These are phyloP conservation scores for Naumovozyma castellii DNA, from an alignment of 805 yeast species.

Conservation along the genomic window DNA sequence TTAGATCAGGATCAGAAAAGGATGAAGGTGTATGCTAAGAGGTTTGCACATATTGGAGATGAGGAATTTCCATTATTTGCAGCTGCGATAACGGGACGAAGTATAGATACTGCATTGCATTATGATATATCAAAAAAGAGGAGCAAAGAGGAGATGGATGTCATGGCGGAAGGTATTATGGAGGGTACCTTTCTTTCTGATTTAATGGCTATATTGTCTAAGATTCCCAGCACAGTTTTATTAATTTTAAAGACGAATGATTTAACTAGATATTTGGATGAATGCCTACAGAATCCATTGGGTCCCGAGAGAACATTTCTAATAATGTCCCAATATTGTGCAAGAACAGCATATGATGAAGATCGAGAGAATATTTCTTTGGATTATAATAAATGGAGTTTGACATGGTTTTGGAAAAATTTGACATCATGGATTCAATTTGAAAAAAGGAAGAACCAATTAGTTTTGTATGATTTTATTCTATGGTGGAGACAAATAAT, in stretches of 20 bases:
- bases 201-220: slow-evolving; percentile 67
- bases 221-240: slow-evolving; percentile 77
- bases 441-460: slow-evolving; percentile 22
- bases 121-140: slow-evolving; percentile 52
- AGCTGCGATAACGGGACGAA: slow-evolving; percentile 92
- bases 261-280: slow-evolving; percentile 81
- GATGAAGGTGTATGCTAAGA: slow-evolving; percentile 67
- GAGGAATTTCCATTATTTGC: slow-evolving; percentile 77
- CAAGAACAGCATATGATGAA: slow-evolving; percentile 67
- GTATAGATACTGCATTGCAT: slow-evolving; percentile 62
- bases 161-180: slow-evolving; percentile 57
- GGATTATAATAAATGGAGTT: slow-evolving; percentile 17
- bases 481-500: slow-evolving; percentile 19
- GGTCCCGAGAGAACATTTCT: slow-evolving; percentile 84
- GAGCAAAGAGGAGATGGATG: slow-evolving; percentile 49
- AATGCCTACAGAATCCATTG: slow-evolving; percentile 65
- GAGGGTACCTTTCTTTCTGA: slow-evolving; percentile 57
- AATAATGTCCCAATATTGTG: slow-evolving; percentile 86
- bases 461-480: slow-evolving; percentile 22
- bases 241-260: slow-evolving; percentile 90
- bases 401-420: slow-evolving; percentile 19
- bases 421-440: slow-evolving; percentile 20
- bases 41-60: slow-evolving; percentile 68
- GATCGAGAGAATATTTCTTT: slow-evolving; percentile 34
- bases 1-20: slow-evolving; percentile 55